Conservation (phyloP, 2,329 filamentous ascomycete genomes). For the Trichophyton mentagrophytes region DNA sequence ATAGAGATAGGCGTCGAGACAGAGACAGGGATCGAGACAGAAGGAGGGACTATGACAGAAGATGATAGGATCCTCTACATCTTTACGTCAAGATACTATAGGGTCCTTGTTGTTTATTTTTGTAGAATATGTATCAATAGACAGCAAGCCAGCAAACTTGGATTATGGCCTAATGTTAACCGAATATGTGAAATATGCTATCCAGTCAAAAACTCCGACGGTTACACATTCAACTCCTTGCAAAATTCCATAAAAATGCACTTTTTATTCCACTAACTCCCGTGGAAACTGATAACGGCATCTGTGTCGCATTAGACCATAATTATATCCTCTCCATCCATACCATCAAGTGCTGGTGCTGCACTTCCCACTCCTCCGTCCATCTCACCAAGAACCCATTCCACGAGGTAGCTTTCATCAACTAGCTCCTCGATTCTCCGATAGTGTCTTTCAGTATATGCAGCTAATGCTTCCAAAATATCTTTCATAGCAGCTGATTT, state of each 20-base stretch:
- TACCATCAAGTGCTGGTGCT: constrained; percentile 11
- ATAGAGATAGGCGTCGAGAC: constrained; percentile 5
- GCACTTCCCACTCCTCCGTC: constrained; percentile 47
- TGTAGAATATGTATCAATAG: constrained; percentile 15
- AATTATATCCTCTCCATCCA: constrained; percentile 27
- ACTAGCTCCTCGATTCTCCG: constrained; percentile 76
- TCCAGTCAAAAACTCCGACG: background rate
- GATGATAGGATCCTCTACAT: constrained; percentile 9
- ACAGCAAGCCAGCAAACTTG: constrained; percentile 7
- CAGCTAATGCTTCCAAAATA: constrained; percentile 71
- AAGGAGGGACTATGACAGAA: constrained; percentile 3
- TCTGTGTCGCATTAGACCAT: constrained; percentile 21
- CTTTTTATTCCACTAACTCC: background rate
- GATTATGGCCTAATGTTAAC: background rate
- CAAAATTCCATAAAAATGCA: background rate
- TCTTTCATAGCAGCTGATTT: constrained; percentile 51
- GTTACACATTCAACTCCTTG: background rate
- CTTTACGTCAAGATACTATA: background rate
- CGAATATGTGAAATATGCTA: background rate
- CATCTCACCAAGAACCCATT: constrained; percentile 91
- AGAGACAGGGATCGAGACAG: constrained; percentile 14
- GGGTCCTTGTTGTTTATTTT: background rate
- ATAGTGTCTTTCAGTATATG: constrained; percentile 90
- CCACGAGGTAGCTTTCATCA: constrained; percentile 87
- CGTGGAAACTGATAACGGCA: background rate